Evolutionary conservation across 192 early-diverging fungal species (phyloP).

Genomic region (Diversispora eburnea): DNA sequence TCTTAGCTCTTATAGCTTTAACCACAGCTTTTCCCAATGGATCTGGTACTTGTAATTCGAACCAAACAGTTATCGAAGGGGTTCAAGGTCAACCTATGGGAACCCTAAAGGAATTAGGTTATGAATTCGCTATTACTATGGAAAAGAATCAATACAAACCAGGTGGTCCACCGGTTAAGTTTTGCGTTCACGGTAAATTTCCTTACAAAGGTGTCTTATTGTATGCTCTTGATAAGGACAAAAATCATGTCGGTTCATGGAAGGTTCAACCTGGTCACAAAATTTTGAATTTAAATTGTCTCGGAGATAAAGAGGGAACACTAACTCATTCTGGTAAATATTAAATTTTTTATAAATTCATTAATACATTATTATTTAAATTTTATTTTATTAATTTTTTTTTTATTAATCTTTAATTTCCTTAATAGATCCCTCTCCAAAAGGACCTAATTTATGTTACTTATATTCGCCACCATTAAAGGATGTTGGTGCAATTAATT

Average conservation of each 20-base stretch:
- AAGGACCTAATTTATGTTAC: not conserved
- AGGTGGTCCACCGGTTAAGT: not conserved
- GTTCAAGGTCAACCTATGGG: slow-evolving; percentile 32
- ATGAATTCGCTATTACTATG: not conserved
- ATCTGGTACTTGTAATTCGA: not conserved
- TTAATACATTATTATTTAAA: not conserved
- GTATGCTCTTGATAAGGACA: not conserved
- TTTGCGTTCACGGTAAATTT: not conserved
- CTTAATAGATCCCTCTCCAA: not conserved
- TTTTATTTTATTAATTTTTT: not conserved
- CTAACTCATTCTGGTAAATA: not conserved
- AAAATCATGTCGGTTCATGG: not conserved
- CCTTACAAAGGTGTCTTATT: not conserved
- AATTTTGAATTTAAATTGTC: not conserved
- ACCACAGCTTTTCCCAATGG: not conserved
- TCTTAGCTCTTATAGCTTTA: not conserved
- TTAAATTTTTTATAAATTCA: too few species aligned
- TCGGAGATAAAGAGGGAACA: not conserved
- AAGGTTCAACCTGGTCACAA: not conserved
- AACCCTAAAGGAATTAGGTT: not conserved
- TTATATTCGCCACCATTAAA: not conserved
- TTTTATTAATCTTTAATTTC: not conserved
- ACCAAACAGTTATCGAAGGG: not conserved
- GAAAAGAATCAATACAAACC: not conserved
- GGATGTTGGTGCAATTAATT: not conserved